These are phyloP conservation scores for Cladosporium halotolerans DNA, from an alignment of 2,329 filamentous ascomycete genomes.

Conservation along the genomic window DNA sequence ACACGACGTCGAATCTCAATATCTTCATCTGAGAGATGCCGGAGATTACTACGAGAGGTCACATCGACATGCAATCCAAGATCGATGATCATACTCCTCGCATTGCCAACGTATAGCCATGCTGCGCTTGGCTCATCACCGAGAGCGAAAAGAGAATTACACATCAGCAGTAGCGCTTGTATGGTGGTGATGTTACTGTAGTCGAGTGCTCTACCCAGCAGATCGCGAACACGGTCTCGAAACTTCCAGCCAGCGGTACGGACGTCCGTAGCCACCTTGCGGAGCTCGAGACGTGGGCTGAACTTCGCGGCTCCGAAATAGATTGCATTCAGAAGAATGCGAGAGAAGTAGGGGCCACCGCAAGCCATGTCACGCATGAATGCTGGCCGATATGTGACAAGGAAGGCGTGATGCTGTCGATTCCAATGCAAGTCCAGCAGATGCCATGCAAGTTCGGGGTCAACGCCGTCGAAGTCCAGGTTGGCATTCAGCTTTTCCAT, in stretches of 20 bases:
- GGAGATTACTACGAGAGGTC: slow-evolving; percentile 4
- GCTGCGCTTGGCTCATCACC: slow-evolving; percentile 8
- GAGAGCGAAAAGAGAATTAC: neutral
- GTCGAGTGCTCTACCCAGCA: slow-evolving; percentile 3
- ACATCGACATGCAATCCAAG: slow-evolving; percentile 35
- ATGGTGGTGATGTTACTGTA: slow-evolving; percentile 9
- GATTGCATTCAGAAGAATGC: slow-evolving; percentile 5
- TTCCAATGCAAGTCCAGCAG: slow-evolving; percentile 42
- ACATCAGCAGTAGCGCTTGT: slow-evolving; percentile 3
- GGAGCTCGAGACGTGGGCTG: slow-evolving; percentile 6
- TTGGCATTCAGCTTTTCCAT: slow-evolving; percentile 8
- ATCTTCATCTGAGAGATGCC: slow-evolving; percentile 39
- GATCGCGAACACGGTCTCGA: neutral
- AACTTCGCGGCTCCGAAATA: slow-evolving; percentile 5
- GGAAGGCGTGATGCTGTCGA: slow-evolving; percentile 19
- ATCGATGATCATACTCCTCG: slow-evolving; percentile 9
- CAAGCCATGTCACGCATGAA: slow-evolving; percentile 20
- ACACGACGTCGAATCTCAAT: slow-evolving; percentile 40
- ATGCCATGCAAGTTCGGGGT: slow-evolving; percentile 48
- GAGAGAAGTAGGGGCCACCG: slow-evolving; percentile 5
- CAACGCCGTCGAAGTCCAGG: slow-evolving; percentile 51
- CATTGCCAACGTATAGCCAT: slow-evolving; percentile 6
- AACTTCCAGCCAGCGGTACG: slow-evolving; percentile 6
- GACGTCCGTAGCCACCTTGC: slow-evolving; percentile 1
- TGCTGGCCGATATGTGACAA: slow-evolving; percentile 19